Percentiles rank a stretch among this genome's conserved stretches.
Conservation (phyloP, 805 yeast species). For the Starmerella riodocensis region DNA sequence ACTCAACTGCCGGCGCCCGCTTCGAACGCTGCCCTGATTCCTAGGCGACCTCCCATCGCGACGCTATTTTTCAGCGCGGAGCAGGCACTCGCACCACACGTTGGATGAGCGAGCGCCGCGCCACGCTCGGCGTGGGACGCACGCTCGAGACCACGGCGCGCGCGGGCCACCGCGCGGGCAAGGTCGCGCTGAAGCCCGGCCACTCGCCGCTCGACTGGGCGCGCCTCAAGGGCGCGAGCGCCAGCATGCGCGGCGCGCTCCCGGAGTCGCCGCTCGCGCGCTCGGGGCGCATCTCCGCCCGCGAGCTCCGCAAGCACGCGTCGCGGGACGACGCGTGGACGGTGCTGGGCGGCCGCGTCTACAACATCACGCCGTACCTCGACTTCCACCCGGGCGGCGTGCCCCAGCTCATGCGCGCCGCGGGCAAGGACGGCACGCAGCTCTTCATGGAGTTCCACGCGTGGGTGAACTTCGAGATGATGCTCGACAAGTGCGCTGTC, state of each 20-base stretch:
- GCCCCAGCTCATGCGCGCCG: conserved; percentile 59
- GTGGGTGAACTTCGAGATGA: conserved; percentile 76
- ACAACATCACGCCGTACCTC: conserved; percentile 73
- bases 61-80: no score
- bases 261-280: conserved; percentile 6
- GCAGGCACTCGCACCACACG: no score
- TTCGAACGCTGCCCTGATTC: no score
- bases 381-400: conserved; percentile 90
- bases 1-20: no score
- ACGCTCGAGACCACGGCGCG: conserved; percentile 7
- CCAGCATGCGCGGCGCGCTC: conserved; percentile 31
- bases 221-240: conserved; percentile 35
- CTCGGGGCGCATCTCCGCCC: conserved; percentile 31
- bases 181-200: conserved; percentile 61
- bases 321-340: conserved; percentile 73
- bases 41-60: no score
- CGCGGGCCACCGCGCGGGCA: conserved; percentile 6
- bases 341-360: conserved; percentile 62
- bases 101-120: no score
- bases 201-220: conserved; percentile 88
- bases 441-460: conserved; percentile 53
- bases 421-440: conserved; percentile 71
- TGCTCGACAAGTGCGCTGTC: conserved; percentile 63
- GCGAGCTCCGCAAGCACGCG: conserved; percentile 48
- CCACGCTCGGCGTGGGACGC: not conserved